These are phyloP conservation scores for Colletotrichum cordylinicola DNA, from an alignment of 2,329 filamentous ascomycete genomes.

Conservation along the genomic window DNA sequence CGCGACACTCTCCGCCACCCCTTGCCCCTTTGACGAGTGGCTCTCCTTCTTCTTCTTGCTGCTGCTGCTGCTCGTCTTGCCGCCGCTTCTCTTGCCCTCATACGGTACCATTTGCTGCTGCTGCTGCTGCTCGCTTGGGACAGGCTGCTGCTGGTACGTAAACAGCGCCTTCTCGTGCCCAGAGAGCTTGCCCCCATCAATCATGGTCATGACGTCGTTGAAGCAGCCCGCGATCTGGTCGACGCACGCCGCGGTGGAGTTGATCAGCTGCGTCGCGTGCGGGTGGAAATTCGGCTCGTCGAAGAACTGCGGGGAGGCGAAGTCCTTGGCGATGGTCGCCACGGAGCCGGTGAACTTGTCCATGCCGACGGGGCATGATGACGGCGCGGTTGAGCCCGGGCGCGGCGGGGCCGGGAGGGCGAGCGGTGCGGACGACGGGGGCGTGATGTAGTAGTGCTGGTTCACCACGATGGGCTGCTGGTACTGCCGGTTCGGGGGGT, in stretches of 20 bases:
- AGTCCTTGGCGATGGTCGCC: conserved; percentile 46
- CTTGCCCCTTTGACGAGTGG: conserved; percentile 3
- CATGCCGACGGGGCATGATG: conserved; percentile 27
- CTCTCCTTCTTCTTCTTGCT: conserved; percentile 7
- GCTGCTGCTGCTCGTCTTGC: background rate
- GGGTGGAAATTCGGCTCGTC: conserved; percentile 38
- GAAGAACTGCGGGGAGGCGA: conserved; percentile 45
- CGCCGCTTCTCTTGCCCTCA: background rate
- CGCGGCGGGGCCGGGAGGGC: background rate
- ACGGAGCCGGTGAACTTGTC: conserved; percentile 45
- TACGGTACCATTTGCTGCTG: background rate
- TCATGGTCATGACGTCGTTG: conserved; percentile 72
- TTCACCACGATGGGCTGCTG: conserved; percentile 54
- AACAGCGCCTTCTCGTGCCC: conserved; percentile 63
- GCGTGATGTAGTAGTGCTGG: conserved; percentile 54
- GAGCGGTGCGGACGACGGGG: conserved; percentile 10
- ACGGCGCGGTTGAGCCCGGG: background rate
- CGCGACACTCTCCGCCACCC: conserved; percentile 22
- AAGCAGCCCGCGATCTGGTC: conserved; percentile 69
- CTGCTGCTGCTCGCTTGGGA: background rate
- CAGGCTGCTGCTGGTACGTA: conserved; percentile 35
- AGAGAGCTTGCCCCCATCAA: conserved; percentile 66
- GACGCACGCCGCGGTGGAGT: conserved; percentile 53
- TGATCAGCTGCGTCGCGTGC: conserved; percentile 47
- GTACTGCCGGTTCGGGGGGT: conserved; percentile 15